phyloP scores from a whole-genome alignment of 169 alveolate genomes.

The Babesia divergens region DNA sequence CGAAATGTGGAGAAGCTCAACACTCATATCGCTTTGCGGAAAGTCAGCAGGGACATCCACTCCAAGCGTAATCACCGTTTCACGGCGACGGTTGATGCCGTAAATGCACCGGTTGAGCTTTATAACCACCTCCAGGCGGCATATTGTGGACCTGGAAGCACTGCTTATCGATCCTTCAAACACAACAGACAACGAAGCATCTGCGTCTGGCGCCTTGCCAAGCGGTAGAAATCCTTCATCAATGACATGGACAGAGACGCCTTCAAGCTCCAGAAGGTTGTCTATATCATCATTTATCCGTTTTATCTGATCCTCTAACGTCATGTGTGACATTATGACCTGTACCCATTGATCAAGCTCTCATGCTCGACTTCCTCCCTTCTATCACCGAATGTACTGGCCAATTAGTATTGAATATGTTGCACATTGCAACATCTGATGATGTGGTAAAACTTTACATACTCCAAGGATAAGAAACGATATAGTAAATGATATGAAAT shows the following conservation, averaged over 20 bases:
- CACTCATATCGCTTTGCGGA: slow-evolving; percentile 5
- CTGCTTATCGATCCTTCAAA: slow-evolving; percentile 33
- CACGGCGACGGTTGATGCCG: slow-evolving; percentile 23
- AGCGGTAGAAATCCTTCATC: slow-evolving; percentile 37
- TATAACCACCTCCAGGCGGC: slow-evolving; percentile 24
- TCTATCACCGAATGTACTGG: too few species aligned
- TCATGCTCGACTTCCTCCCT: too few species aligned
- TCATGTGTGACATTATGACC: neutral
- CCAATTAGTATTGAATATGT: too few species aligned
- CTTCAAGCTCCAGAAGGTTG: slow-evolving; percentile 10
- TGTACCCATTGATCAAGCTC: too few species aligned
- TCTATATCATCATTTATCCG: slow-evolving; percentile 19
- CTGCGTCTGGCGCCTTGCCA: neutral
- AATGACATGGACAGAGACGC: slow-evolving; percentile 18
- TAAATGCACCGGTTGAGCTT: slow-evolving; percentile 12
- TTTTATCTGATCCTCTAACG: neutral
- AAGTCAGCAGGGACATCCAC: slow-evolving; percentile 30
- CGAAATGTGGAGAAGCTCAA: slow-evolving; percentile 15
- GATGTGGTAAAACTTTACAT: too few species aligned
- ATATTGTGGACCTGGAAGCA: neutral
- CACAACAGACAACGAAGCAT: slow-evolving; percentile 12
- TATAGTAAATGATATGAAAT: too few species aligned
- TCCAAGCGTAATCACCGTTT: slow-evolving; percentile 22
- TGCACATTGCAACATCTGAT: too few species aligned
- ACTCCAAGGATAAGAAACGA: too few species aligned